A percentile compares a stretch with the other conserved stretches of the same genome.
These are phyloP conservation scores for Cladobotryum mycophilum DNA, from an alignment of 2,329 filamentous ascomycete species.

Conservation along the genomic window DNA sequence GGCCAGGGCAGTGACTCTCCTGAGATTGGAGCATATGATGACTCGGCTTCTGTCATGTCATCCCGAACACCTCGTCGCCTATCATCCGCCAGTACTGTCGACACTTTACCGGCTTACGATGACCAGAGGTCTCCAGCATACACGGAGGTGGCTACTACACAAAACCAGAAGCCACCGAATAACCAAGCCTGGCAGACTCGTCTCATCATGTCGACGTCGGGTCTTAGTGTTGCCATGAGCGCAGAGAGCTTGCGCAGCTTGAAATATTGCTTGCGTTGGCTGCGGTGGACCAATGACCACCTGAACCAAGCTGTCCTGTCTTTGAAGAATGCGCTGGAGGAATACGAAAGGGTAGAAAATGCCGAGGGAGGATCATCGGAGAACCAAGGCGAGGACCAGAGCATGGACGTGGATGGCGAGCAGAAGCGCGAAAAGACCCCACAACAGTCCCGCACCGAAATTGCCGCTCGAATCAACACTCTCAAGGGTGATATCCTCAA, in stretches of 20 bases:
- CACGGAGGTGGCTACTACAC: conserved; percentile 47
- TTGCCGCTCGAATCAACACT: conserved; percentile 58
- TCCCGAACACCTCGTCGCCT: conserved; percentile 41
- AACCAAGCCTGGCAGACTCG: conserved; percentile 66
- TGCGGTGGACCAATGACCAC: conserved; percentile 76
- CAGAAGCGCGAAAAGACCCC: conserved; percentile 15
- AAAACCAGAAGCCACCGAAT: conserved; percentile 25
- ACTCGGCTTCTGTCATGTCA: conserved; percentile 21
- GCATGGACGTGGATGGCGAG: conserved; percentile 6
- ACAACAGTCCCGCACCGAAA: conserved; percentile 32
- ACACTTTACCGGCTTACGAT: conserved; percentile 79
- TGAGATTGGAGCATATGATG: conserved; percentile 11
- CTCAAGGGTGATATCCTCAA: conserved; percentile 68
- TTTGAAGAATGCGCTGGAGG: conserved; percentile 68
- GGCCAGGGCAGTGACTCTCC: conserved; percentile 32
- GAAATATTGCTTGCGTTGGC: conserved; percentile 74
- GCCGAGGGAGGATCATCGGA: conserved; percentile 7
- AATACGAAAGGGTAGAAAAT: conserved; percentile 57
- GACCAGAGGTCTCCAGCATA: conserved; percentile 70
- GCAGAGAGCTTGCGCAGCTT: conserved; percentile 79
- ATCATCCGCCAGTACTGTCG: conserved; percentile 61
- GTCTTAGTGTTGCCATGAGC: conserved; percentile 84
- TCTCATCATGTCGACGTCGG: conserved; percentile 83
- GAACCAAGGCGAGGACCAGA: neutral
- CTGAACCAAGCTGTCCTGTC: conserved; percentile 69